A percentile compares a stretch with the other conserved stretches of the same genome.
phyloP scores from a whole-genome alignment of 176 grass and related monocot genomes.

The Pontederia crassipes region DNA sequence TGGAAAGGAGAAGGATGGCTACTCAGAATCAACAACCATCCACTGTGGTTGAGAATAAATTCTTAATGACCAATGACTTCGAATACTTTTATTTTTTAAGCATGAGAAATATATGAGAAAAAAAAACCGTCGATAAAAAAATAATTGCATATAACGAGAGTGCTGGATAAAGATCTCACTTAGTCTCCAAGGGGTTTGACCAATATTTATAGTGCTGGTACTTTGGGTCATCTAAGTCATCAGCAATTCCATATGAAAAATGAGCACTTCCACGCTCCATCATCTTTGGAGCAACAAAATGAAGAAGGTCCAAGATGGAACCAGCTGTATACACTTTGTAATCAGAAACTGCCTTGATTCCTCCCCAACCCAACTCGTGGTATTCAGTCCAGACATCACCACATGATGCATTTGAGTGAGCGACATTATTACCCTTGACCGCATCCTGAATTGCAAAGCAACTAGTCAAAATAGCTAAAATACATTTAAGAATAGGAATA shows the following conservation, averaged over 20 bases:
- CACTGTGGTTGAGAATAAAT: too few relatives aligned
- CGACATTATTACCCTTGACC: constrained; percentile 67
- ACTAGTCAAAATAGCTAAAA: neutral
- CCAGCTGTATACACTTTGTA: constrained; percentile 72
- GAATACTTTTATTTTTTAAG: too few relatives aligned
- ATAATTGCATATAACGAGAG: constrained; percentile 3
- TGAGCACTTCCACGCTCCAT: constrained; percentile 88
- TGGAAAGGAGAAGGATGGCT: too few relatives aligned
- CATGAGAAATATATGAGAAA: neutral
- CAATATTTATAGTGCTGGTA: constrained; percentile 91
- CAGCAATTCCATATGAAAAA: constrained; percentile 92
- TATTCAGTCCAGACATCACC: constrained; percentile 98
- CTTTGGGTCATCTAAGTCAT: constrained; percentile 82
- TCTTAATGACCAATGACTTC: too few relatives aligned
- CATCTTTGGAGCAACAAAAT: constrained; percentile 97
- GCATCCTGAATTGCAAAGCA: constrained; percentile 55
- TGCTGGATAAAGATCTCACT: constrained; percentile 37
- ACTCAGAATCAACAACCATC: too few relatives aligned
- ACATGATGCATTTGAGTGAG: constrained; percentile 66
- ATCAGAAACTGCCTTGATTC: constrained; percentile 85
- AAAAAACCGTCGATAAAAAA: neutral
- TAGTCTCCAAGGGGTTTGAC: constrained; percentile 97
- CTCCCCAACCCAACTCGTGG: constrained; percentile 81
- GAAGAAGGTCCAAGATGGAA: constrained; percentile 73
- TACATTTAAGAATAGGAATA: constrained; percentile 2